Conservation (phyloP, 352 stramenopile genomes). For the Halophytophthora batemanensis region DNA sequence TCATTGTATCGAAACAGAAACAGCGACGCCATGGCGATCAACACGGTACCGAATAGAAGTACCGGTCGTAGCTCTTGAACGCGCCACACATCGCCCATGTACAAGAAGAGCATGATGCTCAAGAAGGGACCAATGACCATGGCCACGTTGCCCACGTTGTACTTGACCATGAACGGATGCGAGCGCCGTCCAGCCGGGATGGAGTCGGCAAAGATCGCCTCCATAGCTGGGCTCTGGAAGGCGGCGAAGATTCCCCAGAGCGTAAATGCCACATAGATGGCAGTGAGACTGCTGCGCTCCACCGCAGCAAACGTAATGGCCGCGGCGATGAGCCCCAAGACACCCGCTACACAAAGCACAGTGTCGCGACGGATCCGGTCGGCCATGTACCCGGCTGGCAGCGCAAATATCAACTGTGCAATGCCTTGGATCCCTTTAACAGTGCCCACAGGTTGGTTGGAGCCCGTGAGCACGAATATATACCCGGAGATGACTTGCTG, state of each 20-base stretch:
- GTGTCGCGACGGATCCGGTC: slow-evolving; percentile 39
- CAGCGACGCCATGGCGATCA: slow-evolving; percentile 42
- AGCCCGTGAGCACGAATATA: slow-evolving; percentile 43
- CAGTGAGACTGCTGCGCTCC: slow-evolving; percentile 32
- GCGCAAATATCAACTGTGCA: slow-evolving; percentile 37
- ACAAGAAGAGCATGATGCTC: slow-evolving; percentile 58
- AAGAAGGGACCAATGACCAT: slow-evolving; percentile 53
- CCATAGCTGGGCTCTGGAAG: slow-evolving; percentile 65
- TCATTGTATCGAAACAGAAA: slow-evolving; percentile 67
- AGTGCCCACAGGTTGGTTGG: slow-evolving; percentile 44
- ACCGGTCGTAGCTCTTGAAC: slow-evolving; percentile 50
- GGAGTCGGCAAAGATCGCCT: slow-evolving; percentile 73
- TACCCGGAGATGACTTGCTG: slow-evolving; percentile 48
- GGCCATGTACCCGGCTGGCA: slow-evolving; percentile 36
- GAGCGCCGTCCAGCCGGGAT: slow-evolving; percentile 63
- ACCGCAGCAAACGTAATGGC: slow-evolving; percentile 35
- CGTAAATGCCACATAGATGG: slow-evolving; percentile 61
- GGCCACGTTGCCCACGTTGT: slow-evolving; percentile 71
- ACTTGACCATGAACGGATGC: slow-evolving; percentile 81
- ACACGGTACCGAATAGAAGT: slow-evolving; percentile 52
- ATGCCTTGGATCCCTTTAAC: slow-evolving; percentile 54
- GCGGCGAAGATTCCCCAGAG: slow-evolving; percentile 69
- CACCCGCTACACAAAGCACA: slow-evolving; percentile 34
- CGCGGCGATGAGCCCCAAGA: slow-evolving; percentile 23
- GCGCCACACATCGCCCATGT: slow-evolving; percentile 63